phyloP scores from a whole-genome alignment of 257 asterid species.

The Solanum tacnaense region DNA sequence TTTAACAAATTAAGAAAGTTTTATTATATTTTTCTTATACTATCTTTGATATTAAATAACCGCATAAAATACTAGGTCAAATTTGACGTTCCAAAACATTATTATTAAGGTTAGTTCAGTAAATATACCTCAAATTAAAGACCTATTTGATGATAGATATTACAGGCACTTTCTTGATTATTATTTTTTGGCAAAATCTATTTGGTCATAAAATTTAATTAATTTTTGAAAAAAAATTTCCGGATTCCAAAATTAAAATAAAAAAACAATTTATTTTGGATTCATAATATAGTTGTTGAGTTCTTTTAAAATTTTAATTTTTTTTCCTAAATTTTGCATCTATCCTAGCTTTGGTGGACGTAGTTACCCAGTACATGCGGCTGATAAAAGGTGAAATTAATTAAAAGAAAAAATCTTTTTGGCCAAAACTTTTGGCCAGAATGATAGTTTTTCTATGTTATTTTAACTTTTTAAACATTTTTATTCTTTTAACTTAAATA shows the following conservation, averaged over 20 bases:
- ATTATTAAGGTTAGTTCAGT: not conserved
- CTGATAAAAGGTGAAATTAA: too few relatives aligned
- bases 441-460: too few relatives aligned
- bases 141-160: not conserved
- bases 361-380: rapidly evolving
- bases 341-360: rapidly evolving
- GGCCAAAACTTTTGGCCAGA: too few relatives aligned
- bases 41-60: not conserved
- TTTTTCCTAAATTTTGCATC: too few relatives aligned
- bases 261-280: too few relatives aligned
- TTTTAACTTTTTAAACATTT: too few relatives aligned
- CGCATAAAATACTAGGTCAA: not conserved
- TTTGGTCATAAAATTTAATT: not conserved
- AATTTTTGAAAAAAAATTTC: too few relatives aligned
- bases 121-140: not conserved
- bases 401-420: too few relatives aligned
- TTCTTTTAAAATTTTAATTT: too few relatives aligned
- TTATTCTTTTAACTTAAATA: too few relatives aligned
- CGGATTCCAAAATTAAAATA: too few relatives aligned
- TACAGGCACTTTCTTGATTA: not conserved
- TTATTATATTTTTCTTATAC: not conserved
- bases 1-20: not conserved
- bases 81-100: not conserved
- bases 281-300: not conserved
- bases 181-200: not conserved